phyloP scores from a whole-genome alignment of 1,139 yeast species.

The Candida glucosophila region DNA sequence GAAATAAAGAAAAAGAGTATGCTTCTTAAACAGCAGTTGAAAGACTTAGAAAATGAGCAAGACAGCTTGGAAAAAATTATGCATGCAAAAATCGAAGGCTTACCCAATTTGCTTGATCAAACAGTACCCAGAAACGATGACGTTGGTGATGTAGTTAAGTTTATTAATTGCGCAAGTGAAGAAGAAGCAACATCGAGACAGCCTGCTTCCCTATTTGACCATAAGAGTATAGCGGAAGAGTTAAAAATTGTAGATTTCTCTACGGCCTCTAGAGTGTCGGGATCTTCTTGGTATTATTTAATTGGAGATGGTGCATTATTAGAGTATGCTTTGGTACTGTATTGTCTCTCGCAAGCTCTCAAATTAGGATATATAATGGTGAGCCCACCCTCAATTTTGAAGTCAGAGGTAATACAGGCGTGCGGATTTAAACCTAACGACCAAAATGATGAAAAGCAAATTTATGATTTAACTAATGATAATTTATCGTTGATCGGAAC shows the following conservation, averaged over 20 bases:
- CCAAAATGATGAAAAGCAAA: conserved; percentile 77
- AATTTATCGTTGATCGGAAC: conserved; percentile 77
- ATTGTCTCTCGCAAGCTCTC: conserved; percentile 61
- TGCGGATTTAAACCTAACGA: conserved; percentile 97
- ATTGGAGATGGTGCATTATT: conserved; percentile 80
- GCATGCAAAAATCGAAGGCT: conserved; percentile 33
- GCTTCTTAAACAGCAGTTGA: conserved; percentile 25
- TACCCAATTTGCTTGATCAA: conserved; percentile 64
- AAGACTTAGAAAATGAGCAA: conserved; percentile 24
- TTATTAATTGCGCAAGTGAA: conserved; percentile 35
- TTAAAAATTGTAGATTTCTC: conserved; percentile 62
- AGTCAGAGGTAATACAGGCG: conserved; percentile 68
- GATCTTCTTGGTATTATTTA: conserved; percentile 84
- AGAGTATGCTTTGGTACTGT: conserved; percentile 85
- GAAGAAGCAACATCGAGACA: conserved; percentile 12
- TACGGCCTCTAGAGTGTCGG: conserved; percentile 69
- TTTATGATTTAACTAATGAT: conserved; percentile 52
- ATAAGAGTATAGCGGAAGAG: conserved; percentile 53
- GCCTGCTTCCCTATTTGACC: conserved; percentile 38
- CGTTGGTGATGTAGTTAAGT: conserved; percentile 32
- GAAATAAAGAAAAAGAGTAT: conserved; percentile 21
- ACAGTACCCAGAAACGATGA: conserved; percentile 38
- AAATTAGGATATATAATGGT: conserved; percentile 60
- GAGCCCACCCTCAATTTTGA: conserved; percentile 81
- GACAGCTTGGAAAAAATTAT: conserved; percentile 20